Evolutionary conservation across 495 filamentous ascomycete species (phyloP), one percentile per base, ranked within the genome.

Genomic region (Cercophora newfieldiana): DNA sequence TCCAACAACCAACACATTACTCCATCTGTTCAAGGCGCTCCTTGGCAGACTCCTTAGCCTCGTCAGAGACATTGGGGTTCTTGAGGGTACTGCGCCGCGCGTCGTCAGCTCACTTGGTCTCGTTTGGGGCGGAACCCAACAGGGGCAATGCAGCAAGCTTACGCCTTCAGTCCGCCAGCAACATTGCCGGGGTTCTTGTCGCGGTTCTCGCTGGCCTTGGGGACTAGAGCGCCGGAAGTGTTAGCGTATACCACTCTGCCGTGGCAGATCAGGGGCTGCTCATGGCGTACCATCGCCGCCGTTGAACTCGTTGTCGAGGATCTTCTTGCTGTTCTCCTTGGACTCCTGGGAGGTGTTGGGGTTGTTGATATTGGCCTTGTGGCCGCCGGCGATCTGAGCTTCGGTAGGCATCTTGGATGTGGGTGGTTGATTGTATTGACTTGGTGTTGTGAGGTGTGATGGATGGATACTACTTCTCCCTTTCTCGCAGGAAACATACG

Each of bases 321-420:
- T 72, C 21, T 75, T 66, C 59, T 73, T 72, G 10, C 77, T 80
- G 65, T 79, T 74, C 65, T 80, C 63, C 72, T 77, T 78, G 33
- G 76, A 68, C 62, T 71, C 70, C 19, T 74, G 31, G 19, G 70
- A 75, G 60, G 68, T 74, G 75, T 78, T 82, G 53, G 81, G 78
- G 74, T 82, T 84, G 66, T 78, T 78, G 59, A 83, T 60, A 68
- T 78, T 84, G 57, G 79, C 81, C 76, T 82, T 83, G 75, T 82
- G 79, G 65, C 79, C 80, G 61, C 79, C 78, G 57, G 79, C 74
- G 51, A 82, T 63, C 50, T 78, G 75, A 68, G 73, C 69, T 29
- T 75, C 74, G 57, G 72, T 65, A 73, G 73, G 68, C 76, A 78
- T 74, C 24, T 54, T 69, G 62, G 24, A 18, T 2, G 21, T 29